A percentile compares a stretch with the other conserved stretches of the same genome.
phyloP scores from a whole-genome alignment of 441 rosid genomes.

The Populus hybrid region DNA sequence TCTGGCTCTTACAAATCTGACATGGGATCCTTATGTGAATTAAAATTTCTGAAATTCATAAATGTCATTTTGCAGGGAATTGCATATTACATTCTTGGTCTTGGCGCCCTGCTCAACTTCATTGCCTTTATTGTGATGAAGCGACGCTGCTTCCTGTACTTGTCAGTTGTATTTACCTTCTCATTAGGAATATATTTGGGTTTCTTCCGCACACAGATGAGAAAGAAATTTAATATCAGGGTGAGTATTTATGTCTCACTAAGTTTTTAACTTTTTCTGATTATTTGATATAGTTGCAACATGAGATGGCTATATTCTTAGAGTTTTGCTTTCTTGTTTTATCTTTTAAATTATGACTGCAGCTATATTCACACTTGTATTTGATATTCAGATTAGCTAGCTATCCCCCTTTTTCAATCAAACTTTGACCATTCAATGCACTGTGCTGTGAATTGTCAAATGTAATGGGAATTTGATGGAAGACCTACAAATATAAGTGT shows the following conservation, averaged over 20 bases:
- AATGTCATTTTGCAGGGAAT: slow-evolving; percentile 49
- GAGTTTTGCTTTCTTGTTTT: neutral
- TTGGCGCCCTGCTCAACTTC: slow-evolving; percentile 40
- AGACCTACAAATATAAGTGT: no score
- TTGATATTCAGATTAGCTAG: neutral
- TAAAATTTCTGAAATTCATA: neutral
- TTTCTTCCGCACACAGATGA: slow-evolving; percentile 64
- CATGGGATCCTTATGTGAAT: neutral
- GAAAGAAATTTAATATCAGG: slow-evolving; percentile 73
- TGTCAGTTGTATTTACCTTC: slow-evolving; percentile 48
- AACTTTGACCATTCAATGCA: neutral
- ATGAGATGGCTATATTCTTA: neutral
- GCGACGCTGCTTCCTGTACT: slow-evolving; percentile 59
- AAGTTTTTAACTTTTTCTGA: neutral
- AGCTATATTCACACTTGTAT: neutral
- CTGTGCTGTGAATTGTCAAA: neutral
- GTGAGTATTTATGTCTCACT: slow-evolving; percentile 38
- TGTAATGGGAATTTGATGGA: no score
- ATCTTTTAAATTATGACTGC: neutral
- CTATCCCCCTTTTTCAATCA: neutral
- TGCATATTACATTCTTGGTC: slow-evolving; percentile 52
- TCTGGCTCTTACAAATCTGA: neutral
- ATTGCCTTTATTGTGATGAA: slow-evolving; percentile 54
- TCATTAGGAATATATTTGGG: slow-evolving; percentile 64
- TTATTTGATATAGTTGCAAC: slow-evolving; percentile 2